Conservation (phyloP, 306 rosid genomes). For the Pyrus pyrifolia region DNA sequence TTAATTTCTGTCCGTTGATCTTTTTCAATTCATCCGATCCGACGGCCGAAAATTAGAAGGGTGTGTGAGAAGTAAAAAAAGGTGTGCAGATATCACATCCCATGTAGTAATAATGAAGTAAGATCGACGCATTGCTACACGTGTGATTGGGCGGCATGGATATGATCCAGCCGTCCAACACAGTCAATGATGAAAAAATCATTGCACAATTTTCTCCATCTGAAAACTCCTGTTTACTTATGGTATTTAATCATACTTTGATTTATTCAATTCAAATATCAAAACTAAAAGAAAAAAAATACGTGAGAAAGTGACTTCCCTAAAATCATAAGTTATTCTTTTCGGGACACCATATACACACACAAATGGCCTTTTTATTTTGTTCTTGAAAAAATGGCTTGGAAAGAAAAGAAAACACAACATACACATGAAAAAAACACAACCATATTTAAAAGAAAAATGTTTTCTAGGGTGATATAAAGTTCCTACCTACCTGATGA, state of each 20-base stretch:
- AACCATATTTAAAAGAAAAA: neutral
- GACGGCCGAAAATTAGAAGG: no score
- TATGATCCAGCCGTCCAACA: neutral
- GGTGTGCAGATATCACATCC: no score
- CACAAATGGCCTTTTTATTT: neutral
- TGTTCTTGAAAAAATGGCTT: neutral
- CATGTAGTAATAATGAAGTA: neutral
- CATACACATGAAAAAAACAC: neutral
- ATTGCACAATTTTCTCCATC: neutral
- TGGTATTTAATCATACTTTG: no score
- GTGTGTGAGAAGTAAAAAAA: no score
- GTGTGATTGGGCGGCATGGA: neutral
- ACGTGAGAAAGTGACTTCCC: neutral
- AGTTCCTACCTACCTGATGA: constrained; percentile 12
- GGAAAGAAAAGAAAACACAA: neutral
- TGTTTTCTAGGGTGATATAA: neutral
- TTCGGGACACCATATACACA: no score
- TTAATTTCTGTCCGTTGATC: no score
- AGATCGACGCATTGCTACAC: neutral
- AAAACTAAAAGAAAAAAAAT: no score
- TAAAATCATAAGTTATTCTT: neutral
- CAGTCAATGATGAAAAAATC: no score
- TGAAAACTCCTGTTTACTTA: no score
- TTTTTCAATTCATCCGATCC: no score
- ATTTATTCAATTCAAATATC: no score